These are phyloP conservation scores for Nakataea oryzae DNA, from an alignment of 2,329 filamentous ascomycete species.

Conservation along the genomic window DNA sequence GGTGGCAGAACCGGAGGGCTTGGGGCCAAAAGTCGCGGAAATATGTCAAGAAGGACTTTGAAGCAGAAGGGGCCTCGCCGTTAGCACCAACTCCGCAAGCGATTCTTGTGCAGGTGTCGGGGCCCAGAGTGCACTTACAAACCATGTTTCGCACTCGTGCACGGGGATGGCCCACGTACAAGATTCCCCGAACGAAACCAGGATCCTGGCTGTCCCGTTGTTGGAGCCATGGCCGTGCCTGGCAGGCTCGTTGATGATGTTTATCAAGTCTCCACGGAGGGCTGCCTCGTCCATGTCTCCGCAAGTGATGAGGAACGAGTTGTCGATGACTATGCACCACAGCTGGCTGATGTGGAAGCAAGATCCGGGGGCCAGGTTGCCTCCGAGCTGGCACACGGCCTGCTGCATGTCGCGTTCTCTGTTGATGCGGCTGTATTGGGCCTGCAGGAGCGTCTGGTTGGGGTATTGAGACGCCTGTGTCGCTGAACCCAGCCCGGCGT, in stretches of 20 bases:
- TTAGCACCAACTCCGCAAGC: neutral
- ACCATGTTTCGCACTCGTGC: constrained; percentile 31
- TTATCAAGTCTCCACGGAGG: constrained; percentile 21
- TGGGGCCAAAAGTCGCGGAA: constrained; percentile 32
- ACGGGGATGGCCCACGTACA: constrained; percentile 27
- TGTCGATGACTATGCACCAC: constrained; percentile 34
- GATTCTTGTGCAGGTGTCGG: neutral
- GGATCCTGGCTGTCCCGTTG: constrained; percentile 15
- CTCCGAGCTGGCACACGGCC: constrained; percentile 26
- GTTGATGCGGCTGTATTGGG: constrained; percentile 26
- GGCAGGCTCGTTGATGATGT: constrained; percentile 16
- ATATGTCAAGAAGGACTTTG: constrained; percentile 27
- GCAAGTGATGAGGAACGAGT: constrained; percentile 30
- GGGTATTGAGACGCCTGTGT: constrained; percentile 24
- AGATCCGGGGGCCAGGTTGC: constrained; percentile 19
- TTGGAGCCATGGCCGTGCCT: constrained; percentile 9
- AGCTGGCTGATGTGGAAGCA: constrained; percentile 38
- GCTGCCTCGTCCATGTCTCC: constrained; percentile 22
- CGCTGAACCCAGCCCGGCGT: constrained; percentile 24
- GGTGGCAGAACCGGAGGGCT: constrained; percentile 21
- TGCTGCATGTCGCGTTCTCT: constrained; percentile 33
- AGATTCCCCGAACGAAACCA: constrained; percentile 22
- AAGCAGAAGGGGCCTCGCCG: neutral
- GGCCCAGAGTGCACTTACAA: constrained; percentile 22
- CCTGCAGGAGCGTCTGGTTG: constrained; percentile 30